These are phyloP conservation scores for Xylariaceae sp. DNA, from an alignment of 2,329 filamentous ascomycete genomes.

Conservation along the genomic window DNA sequence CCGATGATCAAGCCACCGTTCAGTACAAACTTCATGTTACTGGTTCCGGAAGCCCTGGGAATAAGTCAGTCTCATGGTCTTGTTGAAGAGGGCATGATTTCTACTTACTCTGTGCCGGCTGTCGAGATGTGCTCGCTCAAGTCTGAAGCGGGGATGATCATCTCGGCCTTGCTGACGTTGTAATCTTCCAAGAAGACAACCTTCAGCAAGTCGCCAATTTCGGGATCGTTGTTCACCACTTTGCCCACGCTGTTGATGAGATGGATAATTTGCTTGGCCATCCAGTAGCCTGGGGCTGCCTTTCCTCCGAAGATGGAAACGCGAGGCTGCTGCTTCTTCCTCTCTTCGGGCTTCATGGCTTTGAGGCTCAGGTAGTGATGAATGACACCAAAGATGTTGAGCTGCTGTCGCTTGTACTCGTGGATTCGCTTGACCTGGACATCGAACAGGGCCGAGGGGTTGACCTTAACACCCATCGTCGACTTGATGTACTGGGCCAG, in stretches of 20 bases:
- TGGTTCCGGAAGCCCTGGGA: conserved; percentile 66
- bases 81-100: background rate
- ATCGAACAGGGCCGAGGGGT: conserved; percentile 85
- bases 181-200: conserved; percentile 97
- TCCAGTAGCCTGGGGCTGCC: conserved; percentile 98
- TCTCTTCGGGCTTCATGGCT: conserved; percentile 72
- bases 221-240: conserved; percentile 86
- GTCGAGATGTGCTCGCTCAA: conserved; percentile 98
- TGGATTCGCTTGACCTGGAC: conserved; percentile 99
- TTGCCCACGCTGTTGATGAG: conserved; percentile 86
- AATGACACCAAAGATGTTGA: conserved; percentile 98
- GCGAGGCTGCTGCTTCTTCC: conserved; percentile 78
- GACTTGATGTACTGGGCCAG: conserved; percentile 88
- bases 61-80: conserved; percentile 9
- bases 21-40: conserved; percentile 99
- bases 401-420: conserved; percentile 97
- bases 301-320: conserved; percentile 98
- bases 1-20: conserved; percentile 97
- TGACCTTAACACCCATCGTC: conserved; percentile 73
- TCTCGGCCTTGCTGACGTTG: conserved; percentile 98
- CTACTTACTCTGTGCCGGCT: conserved; percentile 75
- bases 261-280: conserved; percentile 99
- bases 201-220: conserved; percentile 91
- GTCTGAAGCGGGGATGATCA: conserved; percentile 90
- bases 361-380: conserved; percentile 90